These are phyloP conservation scores for Letharia lupina DNA, from an alignment of 495 filamentous ascomycete species.

Conservation along the genomic window DNA sequence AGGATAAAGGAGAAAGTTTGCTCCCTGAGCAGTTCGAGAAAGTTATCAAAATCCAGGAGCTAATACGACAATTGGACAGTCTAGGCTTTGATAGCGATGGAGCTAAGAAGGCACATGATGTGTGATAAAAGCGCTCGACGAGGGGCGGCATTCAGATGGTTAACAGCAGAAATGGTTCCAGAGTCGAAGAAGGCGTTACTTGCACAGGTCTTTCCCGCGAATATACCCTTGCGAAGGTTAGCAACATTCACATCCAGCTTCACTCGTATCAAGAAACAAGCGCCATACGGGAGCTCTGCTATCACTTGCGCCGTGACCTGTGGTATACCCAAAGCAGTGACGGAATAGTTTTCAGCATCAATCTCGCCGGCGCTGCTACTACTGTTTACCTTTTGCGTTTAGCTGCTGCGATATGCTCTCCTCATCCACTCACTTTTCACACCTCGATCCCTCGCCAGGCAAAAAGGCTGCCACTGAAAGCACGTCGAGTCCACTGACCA, in stretches of 20 bases:
- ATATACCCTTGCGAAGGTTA: slow-evolving; percentile 6
- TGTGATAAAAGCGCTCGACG: not conserved
- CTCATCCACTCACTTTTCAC: not conserved
- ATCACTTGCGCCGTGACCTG: not conserved
- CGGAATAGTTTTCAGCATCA: not conserved
- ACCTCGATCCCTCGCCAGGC: not conserved
- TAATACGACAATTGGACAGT: slow-evolving; percentile 78
- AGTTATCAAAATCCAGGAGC: slow-evolving; percentile 90
- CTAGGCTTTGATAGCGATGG: slow-evolving; percentile 73
- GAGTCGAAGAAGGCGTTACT: not conserved
- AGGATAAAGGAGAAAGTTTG: slow-evolving; percentile 71
- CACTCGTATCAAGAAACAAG: not conserved
- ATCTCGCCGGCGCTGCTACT: not conserved
- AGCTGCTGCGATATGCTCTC: not conserved
- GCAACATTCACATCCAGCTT: not conserved
- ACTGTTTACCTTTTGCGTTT: not conserved
- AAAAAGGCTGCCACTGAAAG: not conserved
- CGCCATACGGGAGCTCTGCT: not conserved
- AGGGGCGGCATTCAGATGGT: not conserved
- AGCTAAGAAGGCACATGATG: slow-evolving; percentile 31
- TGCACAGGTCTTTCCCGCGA: not conserved
- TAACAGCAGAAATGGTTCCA: not conserved
- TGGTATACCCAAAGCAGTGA: not conserved
- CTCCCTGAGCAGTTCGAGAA: slow-evolving; percentile 96
- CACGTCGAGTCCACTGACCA: not conserved